Evolutionary conservation across 495 filamentous ascomycete genomes (phyloP), one percentile per base, ranked within the genome.

Genomic region (Tuber melanosporum): DNA sequence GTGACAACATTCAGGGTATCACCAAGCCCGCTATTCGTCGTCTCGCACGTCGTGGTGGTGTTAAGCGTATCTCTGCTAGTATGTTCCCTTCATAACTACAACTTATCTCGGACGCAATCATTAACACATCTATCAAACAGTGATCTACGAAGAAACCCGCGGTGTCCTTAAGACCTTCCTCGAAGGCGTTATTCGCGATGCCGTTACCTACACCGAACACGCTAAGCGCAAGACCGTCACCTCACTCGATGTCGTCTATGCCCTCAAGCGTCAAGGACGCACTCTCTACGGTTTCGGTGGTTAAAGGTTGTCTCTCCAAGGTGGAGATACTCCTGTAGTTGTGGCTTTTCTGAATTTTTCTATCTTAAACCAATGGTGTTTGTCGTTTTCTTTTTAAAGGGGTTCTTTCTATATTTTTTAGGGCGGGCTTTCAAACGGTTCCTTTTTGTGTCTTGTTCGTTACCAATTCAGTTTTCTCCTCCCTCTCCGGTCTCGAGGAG

Each of bases 161-260:
- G 94, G 95, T 91, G 96, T 99, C 84, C 92, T 99, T 84, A 99
- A 99, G 93, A 96, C 95, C 88, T 99, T 99, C 94, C 94, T 99
- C 84, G 96, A 99, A 89, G 94, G 95, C 89, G 96, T 99, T 89
- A 99, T 99, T 87, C 94, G 94, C 87, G 95, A 97, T 80, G 95
- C 95, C 77, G 95, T 98, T 88, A 97, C 95, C 84, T 99, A 97
- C 89, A 97, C 93, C 70, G 94, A 97, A 87, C 93, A 96, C 88
- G 93, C 94, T 85, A 96, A 96, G 90, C 92, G 94, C 86, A 97
- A 97, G 93, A 97, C 94, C 52, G 94, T 97, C 85, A 97, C 94
- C 57, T 95, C 92, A 19, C 89, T 97, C 77, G 94, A 98, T 84
- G 94, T 98, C 36, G 94, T 98, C 85, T 98, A 97, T 83, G 93